These are phyloP conservation scores for Epithemia pelagica DNA, from an alignment of 108 stramenopile species.

Conservation along the genomic window DNA sequence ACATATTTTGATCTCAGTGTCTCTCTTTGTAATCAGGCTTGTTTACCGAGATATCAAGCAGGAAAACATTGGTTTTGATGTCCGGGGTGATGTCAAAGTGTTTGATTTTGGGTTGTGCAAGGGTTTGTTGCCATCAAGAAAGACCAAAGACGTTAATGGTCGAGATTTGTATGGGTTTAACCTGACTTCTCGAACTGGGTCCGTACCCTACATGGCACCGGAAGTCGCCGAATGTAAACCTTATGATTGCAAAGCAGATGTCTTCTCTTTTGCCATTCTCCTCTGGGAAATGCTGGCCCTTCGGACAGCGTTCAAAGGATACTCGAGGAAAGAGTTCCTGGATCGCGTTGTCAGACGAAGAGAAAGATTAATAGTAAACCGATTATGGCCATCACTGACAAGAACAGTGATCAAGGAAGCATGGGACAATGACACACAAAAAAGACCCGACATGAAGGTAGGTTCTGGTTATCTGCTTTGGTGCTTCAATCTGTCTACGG, in stretches of 20 bases:
- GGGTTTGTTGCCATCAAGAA: slow-evolving; percentile 13
- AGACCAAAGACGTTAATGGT: slow-evolving; percentile 7
- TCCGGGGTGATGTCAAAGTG: slow-evolving; percentile 43
- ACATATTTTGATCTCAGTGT: no score
- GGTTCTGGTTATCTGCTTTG: slow-evolving; percentile 6
- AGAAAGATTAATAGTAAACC: slow-evolving; percentile 9
- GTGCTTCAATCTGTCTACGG: no score
- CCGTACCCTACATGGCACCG: slow-evolving; percentile 41
- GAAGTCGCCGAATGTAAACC: slow-evolving; percentile 52
- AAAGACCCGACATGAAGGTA: slow-evolving; percentile 31
- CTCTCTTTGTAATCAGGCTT: no score
- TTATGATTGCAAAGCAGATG: slow-evolving; percentile 57
- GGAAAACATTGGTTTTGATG: slow-evolving; percentile 49
- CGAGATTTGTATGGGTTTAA: slow-evolving; percentile 20
- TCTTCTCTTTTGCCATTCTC: slow-evolving; percentile 61
- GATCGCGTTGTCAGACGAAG: slow-evolving; percentile 16
- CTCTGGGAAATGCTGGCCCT: slow-evolving; percentile 46
- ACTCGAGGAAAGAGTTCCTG: slow-evolving; percentile 18
- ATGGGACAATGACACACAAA: slow-evolving; percentile 28
- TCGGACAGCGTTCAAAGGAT: slow-evolving; percentile 23
- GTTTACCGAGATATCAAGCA: slow-evolving; percentile 66
- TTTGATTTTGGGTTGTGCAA: slow-evolving; percentile 58
- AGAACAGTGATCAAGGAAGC: slow-evolving; percentile 22
- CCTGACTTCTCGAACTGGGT: slow-evolving; percentile 25
- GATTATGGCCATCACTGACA: slow-evolving; percentile 20